Evolutionary conservation across 2,329 filamentous ascomycete genomes (phyloP), one percentile per base, ranked within the genome.

Genomic region (Intubia oerlemansii): DNA sequence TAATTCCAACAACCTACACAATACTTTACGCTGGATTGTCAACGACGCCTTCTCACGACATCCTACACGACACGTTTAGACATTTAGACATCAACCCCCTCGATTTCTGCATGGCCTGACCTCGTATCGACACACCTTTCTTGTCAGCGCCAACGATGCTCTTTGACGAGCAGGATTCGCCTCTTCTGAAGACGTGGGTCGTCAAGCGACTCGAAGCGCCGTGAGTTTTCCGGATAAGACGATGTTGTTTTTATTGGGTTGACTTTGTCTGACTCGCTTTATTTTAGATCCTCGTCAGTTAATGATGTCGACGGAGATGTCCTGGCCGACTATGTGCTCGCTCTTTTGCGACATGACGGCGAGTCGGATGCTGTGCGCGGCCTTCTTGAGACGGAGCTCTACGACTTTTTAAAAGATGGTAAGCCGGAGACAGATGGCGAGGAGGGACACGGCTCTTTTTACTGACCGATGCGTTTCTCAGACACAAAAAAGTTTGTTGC

Each of bases 271-370:
- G n/a, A n/a, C n/a, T n/a, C n/a, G n/a, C n/a, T n/a, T n/a, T n/a
- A n/a, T 31, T 35, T 15, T 36, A 80, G 76, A 30, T 79, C 75
- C 17, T 77, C 84, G 42, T 77, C 76, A 28, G 79, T 85, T 44
- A 66, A 70, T 23, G 78, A 82, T 43, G 76, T 85, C 27, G 79
- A 88, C 45, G 66, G 72, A 18, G 78, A 82, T 42, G 76, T 85
- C 5, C 67, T 88, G 4, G 78, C 77, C 26, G 79, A 88, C 41
- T 88, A 84, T 45, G 73, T 85, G n/a, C 59, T 84, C 35, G 78
- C 76, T 6, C 62, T 88, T 13, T 53, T 85, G 25, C 65, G 66
- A 31, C 70, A 76, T 35, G 74, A 81, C 38, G 73, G 72, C 35
- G 58, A 67, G 28, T 53, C 62, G 23, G 57, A 60, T n/a, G 57